phyloP scores from a whole-genome alignment of 2,329 filamentous ascomycete species.

The Rutstroemia sp. region DNA sequence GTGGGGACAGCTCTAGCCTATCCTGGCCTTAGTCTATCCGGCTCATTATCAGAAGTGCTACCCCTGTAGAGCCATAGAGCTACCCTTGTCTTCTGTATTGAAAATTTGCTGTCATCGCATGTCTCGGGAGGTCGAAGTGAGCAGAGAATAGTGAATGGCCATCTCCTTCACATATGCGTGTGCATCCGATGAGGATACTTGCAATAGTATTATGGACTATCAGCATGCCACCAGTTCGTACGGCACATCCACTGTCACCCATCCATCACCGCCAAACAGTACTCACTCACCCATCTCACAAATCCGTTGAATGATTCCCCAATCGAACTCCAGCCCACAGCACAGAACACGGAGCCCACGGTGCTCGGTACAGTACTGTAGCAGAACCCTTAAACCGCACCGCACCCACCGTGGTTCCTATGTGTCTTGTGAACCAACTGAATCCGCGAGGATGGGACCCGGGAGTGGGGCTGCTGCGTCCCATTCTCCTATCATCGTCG shows the following conservation, averaged over 20 bases:
- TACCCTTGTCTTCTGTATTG: too few species aligned
- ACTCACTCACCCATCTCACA: too few species aligned
- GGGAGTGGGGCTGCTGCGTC: background rate
- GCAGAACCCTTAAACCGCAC: background rate
- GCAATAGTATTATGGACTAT: too few species aligned
- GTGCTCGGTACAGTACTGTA: too few species aligned
- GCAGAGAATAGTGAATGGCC: background rate
- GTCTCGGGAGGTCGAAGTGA: background rate
- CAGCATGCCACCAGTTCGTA: too few species aligned
- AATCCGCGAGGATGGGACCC: background rate
- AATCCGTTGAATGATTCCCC: background rate
- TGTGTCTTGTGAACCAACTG: constrained; percentile 1
- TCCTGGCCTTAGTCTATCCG: background rate
- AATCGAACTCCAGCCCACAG: background rate
- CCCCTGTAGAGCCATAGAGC: background rate
- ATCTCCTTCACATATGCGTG: background rate
- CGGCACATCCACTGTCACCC: too few species aligned
- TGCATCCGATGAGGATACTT: too few species aligned
- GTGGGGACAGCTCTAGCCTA: background rate
- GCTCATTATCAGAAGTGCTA: background rate
- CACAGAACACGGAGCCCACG: too few species aligned
- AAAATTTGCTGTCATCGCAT: constrained; percentile 6
- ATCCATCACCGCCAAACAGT: too few species aligned
- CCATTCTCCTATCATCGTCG: constrained; percentile 5
- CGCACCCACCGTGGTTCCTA: background rate